phyloP scores from a whole-genome alignment of 1,139 yeast genomes.

The Hemisphaericaspora subhashii region DNA sequence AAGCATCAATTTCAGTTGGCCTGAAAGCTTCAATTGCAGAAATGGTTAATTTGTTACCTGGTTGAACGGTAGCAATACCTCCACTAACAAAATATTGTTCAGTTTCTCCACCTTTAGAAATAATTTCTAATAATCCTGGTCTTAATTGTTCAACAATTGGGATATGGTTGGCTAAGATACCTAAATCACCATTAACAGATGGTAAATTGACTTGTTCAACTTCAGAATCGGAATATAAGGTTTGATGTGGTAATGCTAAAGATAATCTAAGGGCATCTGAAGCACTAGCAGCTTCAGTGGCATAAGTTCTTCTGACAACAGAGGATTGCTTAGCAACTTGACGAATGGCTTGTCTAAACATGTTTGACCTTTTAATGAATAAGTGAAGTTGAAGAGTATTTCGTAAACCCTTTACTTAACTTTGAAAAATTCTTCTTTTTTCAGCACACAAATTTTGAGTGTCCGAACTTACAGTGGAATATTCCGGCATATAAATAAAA shows the following conservation, averaged over 20 bases:
- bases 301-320: conserved; percentile 78
- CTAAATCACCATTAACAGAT: conserved; percentile 93
- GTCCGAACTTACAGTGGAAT: conserved; percentile 3
- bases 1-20: conserved; percentile 82
- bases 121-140: conserved; percentile 94
- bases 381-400: conserved; percentile 1
- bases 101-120: conserved; percentile 72
- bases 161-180: conserved; percentile 97
- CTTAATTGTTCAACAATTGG: conserved; percentile 96
- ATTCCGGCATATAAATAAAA: conserved; percentile 6
- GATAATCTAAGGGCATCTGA: conserved; percentile 84
- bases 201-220: conserved; percentile 94
- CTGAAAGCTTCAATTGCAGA: conserved; percentile 96
- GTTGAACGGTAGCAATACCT: conserved; percentile 96
- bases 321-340: conserved; percentile 66
- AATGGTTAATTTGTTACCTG: conserved; percentile 87
- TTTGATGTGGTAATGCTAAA: conserved; percentile 86
- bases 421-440: background rate
- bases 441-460: conserved; percentile 5
- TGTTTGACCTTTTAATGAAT: conserved; percentile 27
- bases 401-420: background rate
- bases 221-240: conserved; percentile 50
- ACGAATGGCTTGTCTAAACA: conserved; percentile 73
- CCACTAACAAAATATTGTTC: conserved; percentile 91
- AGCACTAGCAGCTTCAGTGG: conserved; percentile 74